A percentile compares a stretch with the other conserved stretches of the same genome.
Evolutionary conservation across 2,329 filamentous ascomycete genomes (phyloP).

Genomic region (Xylariaceae sp.): DNA sequence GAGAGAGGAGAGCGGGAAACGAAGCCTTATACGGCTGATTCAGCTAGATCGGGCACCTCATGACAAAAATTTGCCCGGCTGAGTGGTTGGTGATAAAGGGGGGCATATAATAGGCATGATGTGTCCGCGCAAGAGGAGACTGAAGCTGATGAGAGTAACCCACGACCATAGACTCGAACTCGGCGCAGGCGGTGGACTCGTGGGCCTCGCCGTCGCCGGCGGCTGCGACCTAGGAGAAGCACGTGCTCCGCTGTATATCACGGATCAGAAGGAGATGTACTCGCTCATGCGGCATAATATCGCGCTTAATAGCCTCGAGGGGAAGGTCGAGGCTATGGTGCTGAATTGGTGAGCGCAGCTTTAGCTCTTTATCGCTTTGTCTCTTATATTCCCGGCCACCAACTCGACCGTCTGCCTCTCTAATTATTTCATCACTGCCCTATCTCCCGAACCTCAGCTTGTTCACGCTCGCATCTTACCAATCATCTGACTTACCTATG

Average conservation of each 20-base stretch:
- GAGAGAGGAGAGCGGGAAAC: too few relatives aligned
- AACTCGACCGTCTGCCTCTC: slow-evolving; percentile 34
- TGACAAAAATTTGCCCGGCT: too few relatives aligned
- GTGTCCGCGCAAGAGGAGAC: not conserved
- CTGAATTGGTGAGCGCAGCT: slow-evolving; percentile 78
- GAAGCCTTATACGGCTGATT: too few relatives aligned
- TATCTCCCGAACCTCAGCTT: slow-evolving; percentile 27
- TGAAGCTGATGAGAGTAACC: slow-evolving; percentile 2
- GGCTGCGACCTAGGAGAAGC: slow-evolving; percentile 56
- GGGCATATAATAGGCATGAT: too few relatives aligned
- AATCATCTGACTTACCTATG: not conserved
- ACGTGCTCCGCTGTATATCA: slow-evolving; percentile 70
- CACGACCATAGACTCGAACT: slow-evolving; percentile 75
- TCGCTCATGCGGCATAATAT: slow-evolving; percentile 87
- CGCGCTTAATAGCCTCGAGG: slow-evolving; percentile 73
- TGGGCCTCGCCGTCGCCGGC: slow-evolving; percentile 68
- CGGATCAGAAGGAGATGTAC: slow-evolving; percentile 87
- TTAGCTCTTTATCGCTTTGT: not conserved
- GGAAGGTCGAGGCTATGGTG: slow-evolving; percentile 68
- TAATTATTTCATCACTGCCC: not conserved
- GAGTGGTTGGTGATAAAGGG: too few relatives aligned
- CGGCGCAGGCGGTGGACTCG: slow-evolving; percentile 88
- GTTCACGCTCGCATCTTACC: slow-evolving; percentile 24
- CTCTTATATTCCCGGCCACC: too few relatives aligned
- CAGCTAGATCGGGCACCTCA: too few relatives aligned